Base-by-base conservation (phyloP, 108 stramenopile species). In the Tribonema minus region DNA sequence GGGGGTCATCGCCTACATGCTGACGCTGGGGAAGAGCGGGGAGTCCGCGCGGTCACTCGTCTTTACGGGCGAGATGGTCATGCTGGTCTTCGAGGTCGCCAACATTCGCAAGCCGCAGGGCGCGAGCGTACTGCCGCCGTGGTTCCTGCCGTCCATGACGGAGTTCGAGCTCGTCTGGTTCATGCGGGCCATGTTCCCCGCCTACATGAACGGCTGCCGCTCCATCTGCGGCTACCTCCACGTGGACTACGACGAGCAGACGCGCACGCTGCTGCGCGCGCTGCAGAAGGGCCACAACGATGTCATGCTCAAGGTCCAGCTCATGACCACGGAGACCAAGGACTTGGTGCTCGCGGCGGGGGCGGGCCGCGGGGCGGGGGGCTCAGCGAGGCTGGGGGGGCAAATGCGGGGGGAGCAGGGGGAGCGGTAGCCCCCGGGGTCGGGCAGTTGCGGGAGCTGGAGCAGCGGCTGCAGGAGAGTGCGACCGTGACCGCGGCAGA, bases 121-220 rank as follows among this genome's bases (percentile, higher is more conserved):
- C 90, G 62, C 35, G n/a, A 64, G 74, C 30, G 74, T 75, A 9
- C 83, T 96, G 34, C 96, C 96, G 30, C 75, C 88, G n/a, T 94
- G 92, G 92, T 80, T 93, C 37, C 87, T 93, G 62, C 94, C 96
- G 25, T 85, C 85, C 64, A 84, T 90, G 85, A 94, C 96, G 23
- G 94, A 95, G 84, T 91, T 81, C 91, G 92, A 96, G 80, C 35
- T 81, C 40, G 88, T 97, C 5, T 90, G 90, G 90, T 80, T 94
- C 58, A 66, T 96, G 84, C 95, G 94, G 68, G 86, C 91, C 1
- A 85, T 98, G n/a, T 98, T 96, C 75, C 95, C 97, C 6, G 95
- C 97, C 4, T 98, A 90, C 79, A 94, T 98, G 93, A 95, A 98
- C 89, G 97, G 95, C 25, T 96, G 95, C 83, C 91, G 97, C 58